These are phyloP conservation scores for Didymella lethalis DNA, from an alignment of 2,329 filamentous ascomycete species.

Conservation along the genomic window DNA sequence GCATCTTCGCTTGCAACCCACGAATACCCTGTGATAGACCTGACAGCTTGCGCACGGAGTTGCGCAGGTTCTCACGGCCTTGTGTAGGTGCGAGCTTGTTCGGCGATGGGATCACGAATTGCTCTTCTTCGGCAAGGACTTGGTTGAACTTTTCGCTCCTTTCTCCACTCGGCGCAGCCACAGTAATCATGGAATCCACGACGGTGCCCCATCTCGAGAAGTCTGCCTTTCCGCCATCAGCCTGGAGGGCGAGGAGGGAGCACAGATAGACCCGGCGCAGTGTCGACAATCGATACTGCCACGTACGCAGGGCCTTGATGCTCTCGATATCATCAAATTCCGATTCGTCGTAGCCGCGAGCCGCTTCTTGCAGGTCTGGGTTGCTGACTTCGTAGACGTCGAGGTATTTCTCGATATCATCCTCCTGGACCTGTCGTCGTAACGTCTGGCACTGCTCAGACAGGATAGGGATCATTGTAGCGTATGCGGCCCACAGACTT, in stretches of 20 bases:
- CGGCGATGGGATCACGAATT: conserved; percentile 59
- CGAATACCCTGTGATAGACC: conserved; percentile 89
- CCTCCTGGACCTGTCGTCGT: conserved; percentile 76
- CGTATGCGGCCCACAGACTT: conserved; percentile 74
- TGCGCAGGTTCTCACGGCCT: conserved; percentile 81
- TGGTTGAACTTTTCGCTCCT: conserved; percentile 72
- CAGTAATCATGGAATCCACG: conserved; percentile 73
- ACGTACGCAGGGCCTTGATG: conserved; percentile 75
- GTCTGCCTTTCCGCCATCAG: conserved; percentile 78
- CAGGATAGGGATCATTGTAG: conserved; percentile 74
- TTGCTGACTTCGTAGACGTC: conserved; percentile 67
- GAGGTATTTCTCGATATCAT: conserved; percentile 89
- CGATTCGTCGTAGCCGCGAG: conserved; percentile 65
- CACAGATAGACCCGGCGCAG: conserved; percentile 87
- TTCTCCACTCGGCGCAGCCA: conserved; percentile 68
- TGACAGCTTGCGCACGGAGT: conserved; percentile 86
- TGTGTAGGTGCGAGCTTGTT: conserved; percentile 71
- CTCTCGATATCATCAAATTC: conserved; percentile 78
- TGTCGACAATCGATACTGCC: conserved; percentile 75
- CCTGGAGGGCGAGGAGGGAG: conserved; percentile 85
- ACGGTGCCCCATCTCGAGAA: conserved; percentile 80
- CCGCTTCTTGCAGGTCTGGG: conserved; percentile 57
- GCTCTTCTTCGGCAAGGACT: conserved; percentile 81
- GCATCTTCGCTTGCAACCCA: conserved; percentile 92
- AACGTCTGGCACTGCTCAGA: conserved; percentile 73